Base-by-base conservation (phyloP, 1,284 basidiomycete genomes). In the Rhodotorula sp. region DNA sequence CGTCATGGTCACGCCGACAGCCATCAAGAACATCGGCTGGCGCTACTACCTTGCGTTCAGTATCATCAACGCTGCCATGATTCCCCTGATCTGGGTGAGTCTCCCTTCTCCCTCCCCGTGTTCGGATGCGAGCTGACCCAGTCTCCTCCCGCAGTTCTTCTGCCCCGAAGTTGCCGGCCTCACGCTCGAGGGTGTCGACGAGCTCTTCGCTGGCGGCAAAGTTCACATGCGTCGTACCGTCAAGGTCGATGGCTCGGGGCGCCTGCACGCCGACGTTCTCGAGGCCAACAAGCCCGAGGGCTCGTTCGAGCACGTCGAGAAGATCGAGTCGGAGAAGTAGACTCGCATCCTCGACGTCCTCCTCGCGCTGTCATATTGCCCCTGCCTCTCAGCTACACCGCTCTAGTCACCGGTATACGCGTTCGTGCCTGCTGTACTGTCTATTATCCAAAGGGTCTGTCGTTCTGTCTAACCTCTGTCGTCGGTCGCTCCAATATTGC, bases 111-210 rank as follows among this genome's bases (percentile, higher is more conserved):
- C n/a, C n/a, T n/a, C n/a, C n/a, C n/a, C n/a, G n/a, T n/a, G n/a
- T n/a, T n/a, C n/a, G n/a, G n/a, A n/a, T n/a, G n/a, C n/a, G 21
- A 41, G 13, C 17, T 55, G 25, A 25, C 50, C n/a, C 50, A 12
- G 54, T 13, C 17, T 41, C 14, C 19, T 23, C 41, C 52, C 27
- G 60, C 46, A 50, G 25, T 53, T 4, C 25, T 45, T 45, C 46
- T 64, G 63, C 55, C 63, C 63, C 14, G 63, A 64, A 25, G 34
- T 34, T 19, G 69, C 76, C 44, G 64, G 71, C 23, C 67, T 77
- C 12, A 67, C 73, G 0, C 77, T 80, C 64, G 80, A 81, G 62
- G 78, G 79, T 69, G 77, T 81, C 48, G 80, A 81, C 77, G 71
- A 71, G 49, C 73, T 81, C 66, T 80, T 80, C 60, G 64, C 74